Percentiles rank a stretch among this genome's conserved stretches.
phyloP scores from a whole-genome alignment of 2,329 filamentous ascomycete species.

The Claviceps sp. region DNA sequence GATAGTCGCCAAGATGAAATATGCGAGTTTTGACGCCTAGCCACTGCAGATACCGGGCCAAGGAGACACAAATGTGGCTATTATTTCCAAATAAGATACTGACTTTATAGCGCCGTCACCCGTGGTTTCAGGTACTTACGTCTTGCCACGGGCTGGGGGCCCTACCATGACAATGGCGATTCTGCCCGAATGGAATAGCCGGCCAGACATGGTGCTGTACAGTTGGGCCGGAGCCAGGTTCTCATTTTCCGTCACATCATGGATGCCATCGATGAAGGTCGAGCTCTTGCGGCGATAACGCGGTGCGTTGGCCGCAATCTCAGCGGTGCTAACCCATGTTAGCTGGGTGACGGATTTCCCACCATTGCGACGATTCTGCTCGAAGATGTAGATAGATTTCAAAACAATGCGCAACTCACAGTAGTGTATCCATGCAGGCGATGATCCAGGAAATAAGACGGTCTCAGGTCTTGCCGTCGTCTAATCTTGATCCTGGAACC shows the following conservation, averaged over 20 bases:
- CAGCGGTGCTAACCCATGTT: slow-evolving; percentile 53
- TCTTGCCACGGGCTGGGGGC: slow-evolving; percentile 88
- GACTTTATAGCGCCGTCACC: no score
- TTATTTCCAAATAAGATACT: not conserved
- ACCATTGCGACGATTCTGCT: not conserved
- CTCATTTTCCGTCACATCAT: slow-evolving; percentile 72
- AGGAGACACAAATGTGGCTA: slow-evolving; percentile 86
- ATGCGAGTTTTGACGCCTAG: slow-evolving; percentile 95
- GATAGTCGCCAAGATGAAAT: slow-evolving; percentile 94
- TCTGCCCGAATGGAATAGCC: slow-evolving; percentile 90
- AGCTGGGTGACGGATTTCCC: not conserved
- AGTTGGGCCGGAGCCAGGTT: slow-evolving; percentile 89
- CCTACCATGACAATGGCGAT: slow-evolving; percentile 98
- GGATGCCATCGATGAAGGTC: slow-evolving; percentile 93
- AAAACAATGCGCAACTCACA: slow-evolving; percentile 32
- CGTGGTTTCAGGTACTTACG: slow-evolving; percentile 37
- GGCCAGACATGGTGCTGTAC: slow-evolving; percentile 94
- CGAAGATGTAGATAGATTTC: not conserved
- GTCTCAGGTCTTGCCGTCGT: no score
- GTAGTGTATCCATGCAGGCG: slow-evolving; percentile 43
- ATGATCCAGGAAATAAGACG: not conserved
- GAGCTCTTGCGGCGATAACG: slow-evolving; percentile 86
- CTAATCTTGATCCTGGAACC: not conserved
- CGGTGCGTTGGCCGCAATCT: slow-evolving; percentile 81
- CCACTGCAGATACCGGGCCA: slow-evolving; percentile 92